Conservation (phyloP, 768 basidiomycete species). For the Termitomyces sp. region DNA sequence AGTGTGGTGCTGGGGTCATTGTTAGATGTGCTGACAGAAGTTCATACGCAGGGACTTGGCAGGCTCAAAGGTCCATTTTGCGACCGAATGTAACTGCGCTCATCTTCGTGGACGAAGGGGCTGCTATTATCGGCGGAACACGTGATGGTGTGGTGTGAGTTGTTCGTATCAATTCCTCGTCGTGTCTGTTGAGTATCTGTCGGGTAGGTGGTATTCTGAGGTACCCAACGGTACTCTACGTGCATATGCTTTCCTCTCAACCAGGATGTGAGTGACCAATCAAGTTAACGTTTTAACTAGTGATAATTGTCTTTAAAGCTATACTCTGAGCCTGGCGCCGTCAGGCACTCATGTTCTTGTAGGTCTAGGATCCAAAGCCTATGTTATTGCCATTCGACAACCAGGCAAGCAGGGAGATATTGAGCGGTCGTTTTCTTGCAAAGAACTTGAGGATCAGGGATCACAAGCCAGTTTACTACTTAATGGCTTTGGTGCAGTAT, state of each 20-base stretch:
- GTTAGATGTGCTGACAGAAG: constrained; percentile 4
- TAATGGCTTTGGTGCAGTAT: constrained; percentile 44
- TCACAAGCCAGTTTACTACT: constrained; percentile 8
- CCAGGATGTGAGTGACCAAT: constrained; percentile 45
- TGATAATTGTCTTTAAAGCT: constrained; percentile 27
- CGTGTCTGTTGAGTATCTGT: constrained; percentile 3
- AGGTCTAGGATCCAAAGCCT: constrained; percentile 43
- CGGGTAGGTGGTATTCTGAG: constrained; percentile 59
- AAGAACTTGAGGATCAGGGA: constrained; percentile 30
- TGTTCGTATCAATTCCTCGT: constrained; percentile 12
- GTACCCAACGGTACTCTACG: constrained; percentile 63
- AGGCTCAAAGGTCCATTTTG: constrained; percentile 56
- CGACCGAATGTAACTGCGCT: constrained; percentile 62
- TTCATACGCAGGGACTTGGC: constrained; percentile 49
- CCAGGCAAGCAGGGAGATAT: constrained; percentile 47
- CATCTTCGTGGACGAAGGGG: constrained; percentile 58
- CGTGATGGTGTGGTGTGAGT: constrained; percentile 63
- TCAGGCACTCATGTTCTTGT: constrained; percentile 48
- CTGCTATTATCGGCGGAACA: constrained; percentile 63
- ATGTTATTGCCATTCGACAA: constrained; percentile 45
- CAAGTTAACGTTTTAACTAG: background rate
- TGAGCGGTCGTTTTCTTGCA: constrained; percentile 46
- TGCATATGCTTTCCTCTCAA: constrained; percentile 53
- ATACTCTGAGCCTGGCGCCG: constrained; percentile 48
- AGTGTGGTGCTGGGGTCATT: background rate